Base-by-base conservation (phyloP, 1,284 basidiomycete species). In the Rhodotorula mucilaginosa region DNA sequence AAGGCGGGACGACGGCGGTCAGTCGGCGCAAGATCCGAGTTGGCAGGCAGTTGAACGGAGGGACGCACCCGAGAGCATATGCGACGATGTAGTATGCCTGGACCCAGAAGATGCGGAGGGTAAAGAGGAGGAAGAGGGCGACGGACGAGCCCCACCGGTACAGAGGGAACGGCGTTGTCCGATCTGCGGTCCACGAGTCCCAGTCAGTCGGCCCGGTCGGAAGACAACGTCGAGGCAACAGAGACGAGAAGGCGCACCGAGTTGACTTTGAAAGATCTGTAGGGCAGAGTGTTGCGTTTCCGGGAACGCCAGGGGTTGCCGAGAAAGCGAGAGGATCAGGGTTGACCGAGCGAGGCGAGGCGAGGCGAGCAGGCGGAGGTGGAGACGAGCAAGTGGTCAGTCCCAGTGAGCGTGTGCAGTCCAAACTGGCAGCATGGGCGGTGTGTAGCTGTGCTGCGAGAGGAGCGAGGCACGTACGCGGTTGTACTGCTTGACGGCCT, bases 91-190 rank as follows among this genome's bases (percentile, higher is more conserved):
- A 80, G 74, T 75, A 80, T 16, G 81, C 96, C 84, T 98, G 92
- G 13, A 91, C 85, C 58, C 97, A 80, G 18, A 98, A 84, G 76
- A 99, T 96, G 74, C 94, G 86, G 65, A 97, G 83, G 80, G 91
- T 84, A 81, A 99, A 99, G 49, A 98, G 61, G 54, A 85, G 78
- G 66, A 97, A 83, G 39, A 97, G 79, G 4, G 84, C 90, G 5
- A 85, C 84, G 8, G 93, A 93, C 29, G 85, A 86, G n/a, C 90
- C 80, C 97, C 97, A 99, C 74, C 97, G 87, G 79, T 96, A 87
- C 29, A 92, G 81, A 39, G 90, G 87, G 81, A 94, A 89, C 0
- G 97, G 97, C 5, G 96, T 97, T 82, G 91, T 90, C 62, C 90
- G 87, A 84, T 99, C 97, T 79, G 73, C 39, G n/a, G 18, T 13